Base-by-base conservation (phyloP, 306 rosid species). In the Cucurbita pepo region DNA sequence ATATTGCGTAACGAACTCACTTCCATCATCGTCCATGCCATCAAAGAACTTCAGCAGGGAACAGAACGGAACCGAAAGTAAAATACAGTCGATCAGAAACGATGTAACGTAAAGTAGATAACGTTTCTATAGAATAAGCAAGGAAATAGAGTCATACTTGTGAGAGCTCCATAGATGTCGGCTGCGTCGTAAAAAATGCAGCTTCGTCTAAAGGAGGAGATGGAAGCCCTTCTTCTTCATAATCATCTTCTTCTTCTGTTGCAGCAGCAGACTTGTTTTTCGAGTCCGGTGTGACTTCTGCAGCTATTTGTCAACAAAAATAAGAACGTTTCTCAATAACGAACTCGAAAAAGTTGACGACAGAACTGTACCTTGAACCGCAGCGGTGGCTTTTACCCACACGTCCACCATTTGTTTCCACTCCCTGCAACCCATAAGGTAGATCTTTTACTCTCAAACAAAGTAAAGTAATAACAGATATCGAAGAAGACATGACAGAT, bases 21-120 rank as follows among this genome's bases (percentile, higher is more conserved):
- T 94, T 91, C 96, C 97, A 63, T 81, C 77, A 61, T 94, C 99
- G 69, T 94, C 99, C 89, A 94, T 89, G 86, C 97, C 99, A 78
- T 91, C 99, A 30, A 94, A 94, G 88, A 94, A 90, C 99, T 92
- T 76, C 79, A 51, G 77, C 63, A 40, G 50, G 44, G 77, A 80
- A 69, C 76, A 71, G 74, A 64, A 74, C 13, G 38, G 45, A 78
- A 63, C 79, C 61, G 80, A 70, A 72, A 80, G 79, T 53, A 76
- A 70, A 81, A 55, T 54, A 47, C 37, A 77, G 80, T 91, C 77
- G 90, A 69, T 73, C 74, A 77, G 43, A 77, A 63, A 48, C 54
- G 77, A 69, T 60, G 63, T 52, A 74, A 61, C 75, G 16, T 15
- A 16, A 71, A 56, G 62, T 63, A 13, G 50, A 44, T 18, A 48